Evolutionary conservation across 108 stramenopile genomes (phyloP).

Genomic region (Stephanodiscus minutulus): DNA sequence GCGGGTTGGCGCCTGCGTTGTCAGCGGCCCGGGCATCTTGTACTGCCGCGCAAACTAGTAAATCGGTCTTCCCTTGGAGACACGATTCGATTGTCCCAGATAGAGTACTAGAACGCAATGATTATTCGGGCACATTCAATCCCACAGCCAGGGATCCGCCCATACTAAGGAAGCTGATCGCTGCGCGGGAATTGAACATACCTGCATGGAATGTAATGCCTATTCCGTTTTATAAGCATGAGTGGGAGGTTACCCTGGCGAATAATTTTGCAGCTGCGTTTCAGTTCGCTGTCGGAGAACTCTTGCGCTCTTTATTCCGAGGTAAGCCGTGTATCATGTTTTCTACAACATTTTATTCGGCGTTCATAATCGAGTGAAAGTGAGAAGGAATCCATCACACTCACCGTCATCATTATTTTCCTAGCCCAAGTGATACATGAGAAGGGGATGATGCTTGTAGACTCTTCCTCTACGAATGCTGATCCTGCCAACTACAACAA

Average conservation of each 20-base stretch:
- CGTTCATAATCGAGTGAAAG: neutral
- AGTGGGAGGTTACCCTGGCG: conserved; percentile 21
- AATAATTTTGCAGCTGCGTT: conserved; percentile 17
- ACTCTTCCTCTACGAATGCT: neutral
- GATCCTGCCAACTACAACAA: neutral
- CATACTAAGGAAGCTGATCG: conserved; percentile 14
- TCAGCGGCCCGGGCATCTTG: neutral
- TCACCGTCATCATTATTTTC: neutral
- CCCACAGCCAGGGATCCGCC: conserved; percentile 1
- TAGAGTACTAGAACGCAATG: conserved; percentile 4
- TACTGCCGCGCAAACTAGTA: neutral
- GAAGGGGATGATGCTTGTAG: neutral
- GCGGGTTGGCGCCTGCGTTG: neutral
- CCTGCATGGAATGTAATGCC: conserved; percentile 11
- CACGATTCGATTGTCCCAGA: conserved; percentile 2
- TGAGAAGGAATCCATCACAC: neutral
- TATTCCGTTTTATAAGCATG: conserved; percentile 8
- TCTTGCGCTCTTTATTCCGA: conserved; percentile 7
- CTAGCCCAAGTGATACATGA: neutral
- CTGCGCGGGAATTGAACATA: conserved; percentile 13
- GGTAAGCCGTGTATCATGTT: neutral
- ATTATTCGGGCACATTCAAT: conserved; percentile 5
- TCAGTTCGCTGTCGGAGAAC: conserved; percentile 10
- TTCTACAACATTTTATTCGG: neutral
- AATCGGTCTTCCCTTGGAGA: neutral